Evolutionary conservation across 768 basidiomycete genomes (phyloP), one percentile per base, ranked within the genome.

Genomic region (Boletus rubroflammeus): DNA sequence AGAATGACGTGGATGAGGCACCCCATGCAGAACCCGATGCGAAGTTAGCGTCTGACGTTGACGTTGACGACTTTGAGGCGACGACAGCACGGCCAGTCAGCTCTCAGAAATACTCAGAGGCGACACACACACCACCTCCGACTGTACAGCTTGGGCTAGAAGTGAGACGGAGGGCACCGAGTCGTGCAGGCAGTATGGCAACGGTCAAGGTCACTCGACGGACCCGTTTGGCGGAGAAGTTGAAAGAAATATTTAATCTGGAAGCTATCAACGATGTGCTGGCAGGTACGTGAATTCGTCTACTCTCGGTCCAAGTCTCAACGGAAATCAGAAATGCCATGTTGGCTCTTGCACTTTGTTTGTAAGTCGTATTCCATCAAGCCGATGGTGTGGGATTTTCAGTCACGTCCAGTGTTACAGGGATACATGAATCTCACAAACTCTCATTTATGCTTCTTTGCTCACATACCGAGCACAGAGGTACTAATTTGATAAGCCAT

Each of bases 361-460:
- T 74, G 93, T 95, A 65, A 80, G 93, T 85, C 28, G 39, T 23
- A 31, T 45, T 47, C 6, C 35, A 26, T 47, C 46, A 25, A 28
- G 14, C 6, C 10, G 29, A 29, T 34, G 26, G 17, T 45, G 4
- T 40, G 8, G 19, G 25, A 8, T 48, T 44, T 54, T 57, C 19
- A 59, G 23, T 31, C 47, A 55, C 17, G 36, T 40, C 23, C 69
- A 90, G 93, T 98, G 59, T 78, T 99, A 29, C 96, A 99, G 72
- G 96, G 96, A 2, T 98, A 96, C 67, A 90, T 99, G 83, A 98
- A 96, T 69, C 77, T 98, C 45, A 98, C 96, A 1, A 90, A 90
- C 62, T 84, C 88, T 13, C 90, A 96, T 68, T 72, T 98, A 19
- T 98, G 96, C 74, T 99, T 99, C 76, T 99, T 95, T 70, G 92